Percentiles rank a stretch among this genome's conserved stretches.
Evolutionary conservation across 208 protist species (phyloP).

Genomic region (Leishmania turanica): DNA sequence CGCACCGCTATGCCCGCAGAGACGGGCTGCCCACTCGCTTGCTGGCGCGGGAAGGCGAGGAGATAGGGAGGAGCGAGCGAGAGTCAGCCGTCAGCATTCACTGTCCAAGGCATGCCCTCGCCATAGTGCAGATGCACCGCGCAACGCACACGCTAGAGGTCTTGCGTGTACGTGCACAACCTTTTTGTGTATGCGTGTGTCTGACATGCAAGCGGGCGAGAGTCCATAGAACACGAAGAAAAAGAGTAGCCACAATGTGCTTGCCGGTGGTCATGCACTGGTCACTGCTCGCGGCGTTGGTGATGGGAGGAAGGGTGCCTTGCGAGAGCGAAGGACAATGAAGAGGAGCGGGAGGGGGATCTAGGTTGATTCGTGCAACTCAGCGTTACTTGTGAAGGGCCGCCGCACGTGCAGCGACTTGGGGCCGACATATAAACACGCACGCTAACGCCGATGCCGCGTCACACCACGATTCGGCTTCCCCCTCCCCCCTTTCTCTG

Average conservation of each 20-base stretch:
- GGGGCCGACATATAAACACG: not conserved
- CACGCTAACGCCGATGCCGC: not conserved
- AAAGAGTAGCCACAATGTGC: not conserved
- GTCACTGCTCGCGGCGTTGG: not conserved
- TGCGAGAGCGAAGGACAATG: not conserved
- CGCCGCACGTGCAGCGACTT: not conserved
- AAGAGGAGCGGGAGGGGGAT: not conserved
- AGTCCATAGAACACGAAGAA: not conserved
- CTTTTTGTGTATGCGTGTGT: not conserved
- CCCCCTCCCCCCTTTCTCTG: not conserved
- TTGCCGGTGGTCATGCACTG: not conserved
- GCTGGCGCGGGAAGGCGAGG: not conserved
- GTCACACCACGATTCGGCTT: not conserved
- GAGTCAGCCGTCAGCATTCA: not conserved
- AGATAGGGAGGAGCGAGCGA: not conserved
- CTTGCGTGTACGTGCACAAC: not conserved
- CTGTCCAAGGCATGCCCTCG: not conserved
- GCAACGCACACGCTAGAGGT: not conserved
- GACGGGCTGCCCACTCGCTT: not conserved
- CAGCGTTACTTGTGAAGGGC: not conserved
- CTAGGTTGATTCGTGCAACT: not conserved
- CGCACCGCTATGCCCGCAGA: not conserved
- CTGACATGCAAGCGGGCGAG: not conserved
- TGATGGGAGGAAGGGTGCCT: not conserved
- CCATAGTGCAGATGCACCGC: not conserved